Percentiles rank a stretch among this genome's conserved stretches.
Conservation (phyloP, 805 yeast species). For the Debaryomyces castellii region DNA sequence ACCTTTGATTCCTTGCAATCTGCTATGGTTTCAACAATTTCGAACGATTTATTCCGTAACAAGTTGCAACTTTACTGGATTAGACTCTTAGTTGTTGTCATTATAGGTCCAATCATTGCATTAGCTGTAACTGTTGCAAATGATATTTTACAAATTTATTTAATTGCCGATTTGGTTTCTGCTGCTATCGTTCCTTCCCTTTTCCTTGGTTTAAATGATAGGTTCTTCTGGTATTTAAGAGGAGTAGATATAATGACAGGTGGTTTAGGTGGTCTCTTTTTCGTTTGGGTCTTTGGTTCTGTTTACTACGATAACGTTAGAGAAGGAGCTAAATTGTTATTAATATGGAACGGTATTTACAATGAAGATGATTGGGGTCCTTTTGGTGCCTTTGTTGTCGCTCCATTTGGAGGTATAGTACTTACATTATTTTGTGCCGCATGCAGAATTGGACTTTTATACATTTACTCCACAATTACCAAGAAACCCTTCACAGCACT, state of each 20-base stretch:
- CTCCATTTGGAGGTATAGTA: constrained; percentile 78
- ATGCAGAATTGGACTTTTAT: constrained; percentile 40
- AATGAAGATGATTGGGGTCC: constrained; percentile 83
- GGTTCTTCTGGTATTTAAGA: constrained; percentile 60
- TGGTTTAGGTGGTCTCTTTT: constrained; percentile 78
- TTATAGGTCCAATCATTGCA: constrained; percentile 85
- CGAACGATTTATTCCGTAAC: constrained; percentile 88
- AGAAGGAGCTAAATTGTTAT: constrained; percentile 74
- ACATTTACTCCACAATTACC: constrained; percentile 29
- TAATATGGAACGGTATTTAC: constrained; percentile 81
- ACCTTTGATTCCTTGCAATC: constrained; percentile 88
- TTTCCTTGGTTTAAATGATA: constrained; percentile 71
- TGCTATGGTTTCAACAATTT: constrained; percentile 82
- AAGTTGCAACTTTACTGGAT: constrained; percentile 64
- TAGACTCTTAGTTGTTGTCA: constrained; percentile 66
- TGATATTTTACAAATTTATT: constrained; percentile 79
- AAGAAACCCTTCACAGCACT: constrained; percentile 46
- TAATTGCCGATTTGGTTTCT: constrained; percentile 88
- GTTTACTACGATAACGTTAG: constrained; percentile 70
- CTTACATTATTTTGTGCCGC: constrained; percentile 54
- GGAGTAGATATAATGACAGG: constrained; percentile 83
- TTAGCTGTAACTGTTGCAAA: constrained; percentile 82
- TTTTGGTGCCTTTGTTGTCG: constrained; percentile 90
- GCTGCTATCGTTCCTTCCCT: constrained; percentile 83
- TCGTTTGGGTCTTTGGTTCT: constrained; percentile 81